Percentiles rank a stretch among this genome's conserved stretches.
Conservation (phyloP, 257 asterid genomes). For the Dorcoceras hygrometricum region DNA sequence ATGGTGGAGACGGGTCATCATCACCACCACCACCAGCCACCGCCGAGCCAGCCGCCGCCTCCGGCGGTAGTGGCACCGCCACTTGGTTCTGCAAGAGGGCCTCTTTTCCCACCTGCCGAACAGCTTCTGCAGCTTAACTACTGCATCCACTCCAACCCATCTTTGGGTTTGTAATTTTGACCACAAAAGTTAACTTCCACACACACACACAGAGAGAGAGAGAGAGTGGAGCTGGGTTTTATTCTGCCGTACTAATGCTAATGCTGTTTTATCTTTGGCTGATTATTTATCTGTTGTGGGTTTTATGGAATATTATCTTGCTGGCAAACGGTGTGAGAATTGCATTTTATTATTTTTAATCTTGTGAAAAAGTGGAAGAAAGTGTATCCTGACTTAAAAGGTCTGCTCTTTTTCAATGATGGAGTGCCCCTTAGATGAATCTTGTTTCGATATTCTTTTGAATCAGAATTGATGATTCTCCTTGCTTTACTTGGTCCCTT, state of each 20-base stretch:
- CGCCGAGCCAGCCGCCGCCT: slow-evolving; percentile 45
- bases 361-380: not conserved
- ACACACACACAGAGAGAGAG: not conserved
- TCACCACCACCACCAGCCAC: slow-evolving; percentile 45
- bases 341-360: not conserved
- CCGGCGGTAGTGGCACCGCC: slow-evolving; percentile 46
- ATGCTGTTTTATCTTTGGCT: not conserved
- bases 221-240: not conserved
- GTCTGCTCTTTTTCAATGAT: slow-evolving; percentile 14
- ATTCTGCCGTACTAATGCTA: not conserved
- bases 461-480: slow-evolving; percentile 2
- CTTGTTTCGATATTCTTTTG: slow-evolving; percentile 21
- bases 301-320: not conserved
- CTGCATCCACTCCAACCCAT: slow-evolving; percentile 98
- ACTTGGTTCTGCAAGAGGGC: slow-evolving; percentile 89
- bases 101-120: slow-evolving; percentile 76
- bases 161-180: slow-evolving; percentile 60
- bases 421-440: slow-evolving; percentile 13
- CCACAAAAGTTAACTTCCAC: too few relatives aligned
- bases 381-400: slow-evolving; percentile 20
- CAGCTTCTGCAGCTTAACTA: slow-evolving; percentile 92
- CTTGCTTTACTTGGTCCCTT: slow-evolving; percentile 9
- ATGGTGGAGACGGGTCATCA: slow-evolving; percentile 79
- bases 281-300: not conserved
- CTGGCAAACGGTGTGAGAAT: slow-evolving; percentile 4